phyloP scores from a whole-genome alignment of 768 basidiomycete species.

The Thelephora ganbajun region DNA sequence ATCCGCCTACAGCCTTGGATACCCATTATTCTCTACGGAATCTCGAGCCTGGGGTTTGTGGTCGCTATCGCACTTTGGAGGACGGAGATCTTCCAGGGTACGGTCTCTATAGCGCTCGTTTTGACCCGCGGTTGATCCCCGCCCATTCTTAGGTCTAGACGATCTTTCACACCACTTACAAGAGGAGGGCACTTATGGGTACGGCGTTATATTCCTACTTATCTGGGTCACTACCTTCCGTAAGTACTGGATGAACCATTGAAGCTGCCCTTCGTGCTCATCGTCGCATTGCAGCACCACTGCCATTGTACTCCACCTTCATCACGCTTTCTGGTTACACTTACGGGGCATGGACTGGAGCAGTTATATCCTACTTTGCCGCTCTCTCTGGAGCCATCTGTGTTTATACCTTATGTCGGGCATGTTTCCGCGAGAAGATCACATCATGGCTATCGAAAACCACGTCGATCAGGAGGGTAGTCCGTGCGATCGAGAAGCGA shows the following conservation, averaged over 20 bases:
- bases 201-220: constrained; percentile 64
- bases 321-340: constrained; percentile 89
- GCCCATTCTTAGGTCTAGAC: constrained; percentile 50
- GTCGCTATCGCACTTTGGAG: constrained; percentile 77
- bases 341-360: constrained; percentile 73
- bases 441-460: constrained; percentile 60
- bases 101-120: constrained; percentile 8
- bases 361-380: constrained; percentile 75
- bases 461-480: constrained; percentile 61
- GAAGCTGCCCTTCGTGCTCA: constrained; percentile 1
- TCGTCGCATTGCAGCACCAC: constrained; percentile 41
- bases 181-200: constrained; percentile 57
- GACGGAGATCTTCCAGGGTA: constrained; percentile 69
- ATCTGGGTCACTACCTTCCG: constrained; percentile 84
- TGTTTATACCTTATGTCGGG: constrained; percentile 72
- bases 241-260: constrained; percentile 33
- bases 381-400: constrained; percentile 74
- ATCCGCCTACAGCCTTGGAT: constrained; percentile 60
- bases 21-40: constrained; percentile 62
- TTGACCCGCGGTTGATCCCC: constrained; percentile 6
- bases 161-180: constrained; percentile 67
- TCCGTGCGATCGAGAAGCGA: constrained; percentile 76
- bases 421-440: constrained; percentile 57
- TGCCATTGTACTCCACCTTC: constrained; percentile 88
- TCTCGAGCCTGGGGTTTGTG: constrained; percentile 66